Base-by-base conservation (phyloP, 495 filamentous ascomycete species). In the Hypoxylon crocopeplum region DNA sequence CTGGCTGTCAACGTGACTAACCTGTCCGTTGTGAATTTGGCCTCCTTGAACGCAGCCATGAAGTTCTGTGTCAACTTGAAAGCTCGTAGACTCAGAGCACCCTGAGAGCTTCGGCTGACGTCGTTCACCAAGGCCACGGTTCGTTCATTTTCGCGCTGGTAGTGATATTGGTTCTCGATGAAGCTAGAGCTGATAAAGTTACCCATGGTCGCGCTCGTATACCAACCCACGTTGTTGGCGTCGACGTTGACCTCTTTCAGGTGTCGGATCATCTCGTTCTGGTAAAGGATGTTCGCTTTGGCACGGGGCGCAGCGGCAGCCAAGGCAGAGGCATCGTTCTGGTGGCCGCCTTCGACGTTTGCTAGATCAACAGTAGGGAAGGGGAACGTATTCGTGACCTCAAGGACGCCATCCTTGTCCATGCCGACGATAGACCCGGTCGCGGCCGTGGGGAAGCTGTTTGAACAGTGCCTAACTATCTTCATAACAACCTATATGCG, bases 161-260 rank as follows among this genome's bases (percentile, higher is more conserved):
- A 98, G 77, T 90, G 89, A 75, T 87, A 93, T 76, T 97, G 94
- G 75, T 98, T 98, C 82, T 98, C 94, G 78, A 98, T 90, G 69
- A 96, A 92, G 79, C 89, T 91, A 65, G 87, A 74, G 79, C 90
- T 96, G 77, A 98, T 84, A 56, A 98, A 98, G 81, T 97, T 97
- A 70, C 94, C 95, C 86, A 98, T 94, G 76, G 92, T 97, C 54
- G 93, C 92, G 75, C 92, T 97, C 48, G 91, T 96, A 76, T 98
- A 98, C 93, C 93, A 98, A 53, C 94, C 94, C 49, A 95, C 92
- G 65, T 91, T 96, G 79, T 98, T 96, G 58, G 94, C 94, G 73
- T 98, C 94, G 49, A 98, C 90, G 71, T 98, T 98, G 64, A 98
- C 95, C 75, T 97, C 95, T 69, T 92, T 86, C 30, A 98, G 80